Base-by-base conservation (phyloP, 2,329 filamentous ascomycete species). In the Arthrocladium fulminans region DNA sequence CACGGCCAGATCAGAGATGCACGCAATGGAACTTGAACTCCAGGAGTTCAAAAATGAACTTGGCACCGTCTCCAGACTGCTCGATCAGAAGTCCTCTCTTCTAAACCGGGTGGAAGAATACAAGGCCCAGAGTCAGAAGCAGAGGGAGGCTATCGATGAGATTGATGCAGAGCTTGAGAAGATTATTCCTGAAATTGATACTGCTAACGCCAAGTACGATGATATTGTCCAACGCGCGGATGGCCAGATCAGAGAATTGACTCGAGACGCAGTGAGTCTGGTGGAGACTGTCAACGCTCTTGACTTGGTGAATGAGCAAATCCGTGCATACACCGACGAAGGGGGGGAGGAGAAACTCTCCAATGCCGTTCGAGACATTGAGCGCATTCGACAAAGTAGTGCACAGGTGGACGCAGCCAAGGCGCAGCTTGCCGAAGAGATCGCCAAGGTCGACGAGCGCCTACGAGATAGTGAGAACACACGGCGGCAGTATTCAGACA, bases 401-500 rank as follows among this genome's bases (percentile, higher is more conserved):
- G 65, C 72, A 32, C 72, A 71, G 15, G 72, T 83, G 12, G 84
- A 94, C 59, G 71, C 70, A 15, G 84, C 92, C 54, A 80, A 86
- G 60, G 69, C 69, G 10, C 71, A 80, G 39, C 70, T 92, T 45
- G 83, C 81, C 2, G 73, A 76, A 20, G 77, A 84, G 48, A 80
- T 86, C 52, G 92, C 94, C 65, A 81, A 82, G 57, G 75, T 95
- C 44, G 84, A 84, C 55, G 78, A 85, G 42, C 83, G 88, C 45
- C 76, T 89, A 45, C 80, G 81, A 58, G 87, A 88, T 60, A 85
- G 86, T 49, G 85, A 89, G 54, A 80, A 83, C 50, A 89, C 83
- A 48, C 90, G 88, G 68, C 84, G 86, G 59, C 88, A 86, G 54
- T 95, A 98, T 57, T 75, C 74, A 19, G 88, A 97, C 63, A 98